Conservation (phyloP, 805 yeast genomes). For the Yarrowia divulgata region DNA sequence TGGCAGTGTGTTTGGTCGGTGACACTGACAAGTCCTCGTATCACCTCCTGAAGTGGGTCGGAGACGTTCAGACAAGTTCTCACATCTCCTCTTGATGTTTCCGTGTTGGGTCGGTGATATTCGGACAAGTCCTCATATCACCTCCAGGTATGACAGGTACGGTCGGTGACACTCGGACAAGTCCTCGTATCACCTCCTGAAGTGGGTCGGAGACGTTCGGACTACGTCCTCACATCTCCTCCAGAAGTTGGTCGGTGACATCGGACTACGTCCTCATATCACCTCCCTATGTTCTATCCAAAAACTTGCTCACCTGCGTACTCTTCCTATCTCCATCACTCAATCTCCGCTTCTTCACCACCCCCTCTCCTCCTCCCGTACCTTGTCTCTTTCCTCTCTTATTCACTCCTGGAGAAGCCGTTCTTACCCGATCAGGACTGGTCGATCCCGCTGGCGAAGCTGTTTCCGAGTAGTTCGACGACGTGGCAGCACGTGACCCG, state of each 20-base stretch:
- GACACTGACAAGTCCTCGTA: too few relatives aligned
- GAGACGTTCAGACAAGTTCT: too few relatives aligned
- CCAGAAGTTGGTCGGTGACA: neutral
- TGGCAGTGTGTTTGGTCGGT: too few relatives aligned
- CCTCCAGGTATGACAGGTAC: neutral
- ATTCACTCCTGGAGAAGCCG: conserved; percentile 18
- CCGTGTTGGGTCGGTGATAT: neutral
- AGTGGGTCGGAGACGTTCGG: neutral
- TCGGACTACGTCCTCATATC: conserved; percentile 12
- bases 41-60: too few relatives aligned
- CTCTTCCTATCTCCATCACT: conserved; percentile 28
- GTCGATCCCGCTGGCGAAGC: conserved; percentile 19
- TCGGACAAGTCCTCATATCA: neutral
- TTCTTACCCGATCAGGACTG: conserved; percentile 22
- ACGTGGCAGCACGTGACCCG: conserved; percentile 28
- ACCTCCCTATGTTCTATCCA: conserved; percentile 9
- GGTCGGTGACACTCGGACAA: neutral
- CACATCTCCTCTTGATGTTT: neutral
- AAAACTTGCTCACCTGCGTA: conserved; percentile 34
- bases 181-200: neutral
- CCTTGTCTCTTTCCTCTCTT: conserved; percentile 20
- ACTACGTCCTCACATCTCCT: neutral
- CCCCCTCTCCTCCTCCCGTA: conserved; percentile 1
- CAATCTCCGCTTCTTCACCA: conserved; percentile 22
- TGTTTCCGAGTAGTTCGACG: conserved; percentile 29